These are phyloP conservation scores for Candida sakaeoensis DNA, from an alignment of 805 yeast genomes.

Conservation along the genomic window DNA sequence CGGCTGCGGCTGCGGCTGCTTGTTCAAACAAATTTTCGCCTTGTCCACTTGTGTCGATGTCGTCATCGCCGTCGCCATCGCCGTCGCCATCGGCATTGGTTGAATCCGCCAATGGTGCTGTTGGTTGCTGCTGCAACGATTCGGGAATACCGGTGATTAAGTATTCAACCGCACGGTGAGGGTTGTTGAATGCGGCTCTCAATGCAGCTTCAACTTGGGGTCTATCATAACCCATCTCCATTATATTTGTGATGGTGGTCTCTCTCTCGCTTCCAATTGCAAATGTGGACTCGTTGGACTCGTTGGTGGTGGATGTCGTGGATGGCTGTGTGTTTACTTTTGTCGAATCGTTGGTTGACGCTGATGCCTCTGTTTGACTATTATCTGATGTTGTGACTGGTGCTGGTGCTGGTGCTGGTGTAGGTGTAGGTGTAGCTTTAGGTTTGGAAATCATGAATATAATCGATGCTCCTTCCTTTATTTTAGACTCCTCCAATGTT, in stretches of 20 bases:
- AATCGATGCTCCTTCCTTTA: constrained; percentile 83
- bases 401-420: constrained; percentile 18
- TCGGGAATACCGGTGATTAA: constrained; percentile 87
- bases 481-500: constrained; percentile 63
- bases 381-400: constrained; percentile 20
- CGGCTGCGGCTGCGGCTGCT: constrained; percentile 36
- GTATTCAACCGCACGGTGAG: constrained; percentile 97
- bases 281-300: constrained; percentile 35
- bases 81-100: constrained; percentile 14
- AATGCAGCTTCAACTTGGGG: constrained; percentile 85
- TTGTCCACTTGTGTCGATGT: constrained; percentile 27
- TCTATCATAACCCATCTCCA: constrained; percentile 95
- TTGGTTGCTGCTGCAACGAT: constrained; percentile 37
- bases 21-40: constrained; percentile 54
- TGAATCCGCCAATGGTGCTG: constrained; percentile 19
- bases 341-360: constrained; percentile 13
- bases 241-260: constrained; percentile 72
- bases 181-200: constrained; percentile 94
- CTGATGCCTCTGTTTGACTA: constrained; percentile 12
- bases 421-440: constrained; percentile 21
- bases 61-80: constrained; percentile 25
- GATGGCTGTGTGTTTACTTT: constrained; percentile 13
- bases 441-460: constrained; percentile 80
- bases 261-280: constrained; percentile 79
- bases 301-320: constrained; percentile 16